Evolutionary conservation across 176 grass and related monocot genomes (phyloP).

Genomic region (maize (Zea mays)): Zm-B73-REFERENCE-NAM-5.0 NC_050103.1:179616501-179617000

Average conservation of each 20-base stretch:
- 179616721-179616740: slow-evolving; percentile 71
- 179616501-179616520: slow-evolving; percentile 22
- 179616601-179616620: slow-evolving; percentile 78
- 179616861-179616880: slow-evolving; percentile 24
- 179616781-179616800: slow-evolving; percentile 18
- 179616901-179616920: slow-evolving; percentile 78
- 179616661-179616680: slow-evolving; percentile 81
- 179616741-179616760: slow-evolving; percentile 75
- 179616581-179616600: slow-evolving; percentile 83
- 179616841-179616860: slow-evolving; percentile 8
- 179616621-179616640: slow-evolving; percentile 87
- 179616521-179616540: slow-evolving; percentile 5
- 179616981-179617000: slow-evolving; percentile 79
- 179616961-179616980: slow-evolving; percentile 89
- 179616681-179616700: slow-evolving; percentile 83
- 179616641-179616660: slow-evolving; percentile 75
- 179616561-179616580: slow-evolving; percentile 67
- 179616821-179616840: background rate
- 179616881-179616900: slow-evolving; percentile 84
- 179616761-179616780: slow-evolving; percentile 63
- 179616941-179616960: slow-evolving; percentile 84
- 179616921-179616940: slow-evolving; percentile 73
- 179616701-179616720: slow-evolving; percentile 70
- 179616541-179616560: slow-evolving; percentile 56
- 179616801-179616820: slow-evolving; percentile 10